Evolutionary conservation across 176 grass and related monocot species (phyloP), one percentile per base, ranked within the genome.

Genomic region (Pontederia crassipes): DNA sequence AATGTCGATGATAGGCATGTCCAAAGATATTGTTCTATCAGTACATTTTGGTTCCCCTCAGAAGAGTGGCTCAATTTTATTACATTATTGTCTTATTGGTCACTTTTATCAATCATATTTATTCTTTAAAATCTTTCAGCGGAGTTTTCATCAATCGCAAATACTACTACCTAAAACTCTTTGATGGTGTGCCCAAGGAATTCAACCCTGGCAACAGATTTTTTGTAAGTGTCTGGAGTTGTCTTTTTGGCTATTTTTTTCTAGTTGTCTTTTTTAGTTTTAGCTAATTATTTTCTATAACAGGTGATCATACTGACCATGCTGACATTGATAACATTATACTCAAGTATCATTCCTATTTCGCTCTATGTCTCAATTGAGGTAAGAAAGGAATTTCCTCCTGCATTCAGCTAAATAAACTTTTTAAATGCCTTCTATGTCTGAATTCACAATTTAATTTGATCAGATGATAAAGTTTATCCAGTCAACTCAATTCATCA

Each of bases 321-420:
- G 93, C 92, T 98, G 78, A 98, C 93, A 62, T 79, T 98, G 35
- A 92, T 98, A 81, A 98, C 93, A 66, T 71, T 98, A 47, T 98
- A 98, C 62, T 98, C 93, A 56, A 92, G 87, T 0, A 92, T 98
- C 79, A 98, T 98, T 58, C 94, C 94, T 17, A 98, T 98, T 83
- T 98, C 94, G 80, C 88, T 98, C 66, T 98, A 98, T 24, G 94
- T 98, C 29, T 98, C 94, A 45, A 98, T 98, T 75, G 94, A 98
- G 94, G 94, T 98, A 6, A 58, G 9, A 64, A n/a, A 47, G 49
- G 24, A 24, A 24, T 24, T 24, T 24, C 20, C 20, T 24, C 20
- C 20, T 24, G 20, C 20, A 24, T 24, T 46, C 71, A 11, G 28
- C 66, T 49, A 35, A 61, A 58, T 47, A 58, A 15, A 49, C 28